Base-by-base conservation (phyloP, 352 stramenopile species). In the Pythium diclinum region DNA sequence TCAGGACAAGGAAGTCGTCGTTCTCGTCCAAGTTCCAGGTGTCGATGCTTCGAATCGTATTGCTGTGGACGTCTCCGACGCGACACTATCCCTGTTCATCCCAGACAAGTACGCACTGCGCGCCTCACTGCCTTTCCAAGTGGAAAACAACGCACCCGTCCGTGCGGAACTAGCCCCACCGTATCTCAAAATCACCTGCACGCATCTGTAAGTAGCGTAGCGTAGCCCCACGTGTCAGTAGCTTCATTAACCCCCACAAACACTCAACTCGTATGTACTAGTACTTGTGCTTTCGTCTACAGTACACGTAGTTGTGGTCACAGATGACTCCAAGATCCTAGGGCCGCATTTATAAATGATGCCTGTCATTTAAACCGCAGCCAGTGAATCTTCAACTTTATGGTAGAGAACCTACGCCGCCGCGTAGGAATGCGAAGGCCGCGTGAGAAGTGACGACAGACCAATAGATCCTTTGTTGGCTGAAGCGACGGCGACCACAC, bases 101-200 rank as follows among this genome's bases (percentile, higher is more conserved):
- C 68, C 77, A 4, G 65, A 64, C 2, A 87, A 85, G 62, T 92
- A 92, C 55, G 44, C 75, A 14, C 60, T 91, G 6, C 75, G 73
- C n/a, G 53, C 76, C 9, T 61, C 72, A 13, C 63, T 92, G 11
- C 81, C 79, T 13, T 89, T 89, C 56, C 33, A 77, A 36, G 75
- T 81, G 23, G 69, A 74, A 46, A 66, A 73, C 48, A 68, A 73
- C 38, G 67, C 60, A 13, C 51, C 48, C 28, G 61, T 73, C 14
- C 55, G 51, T 11, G 60, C 56, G 11, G 28, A 53, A 21, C 51
- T 68, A 5, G 10, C 28, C 0, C 38, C 60, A 11, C 67, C 67
- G 6, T 56, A 63, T 46, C 59, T 73, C 23, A 51, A 48, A 38
- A 44, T 73, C 47, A 46, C 38, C 13, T 65, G 59, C 56, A 57